Evolutionary conservation across 2,329 filamentous ascomycete genomes (phyloP).

Genomic region (Aspergillus uvarum): DNA sequence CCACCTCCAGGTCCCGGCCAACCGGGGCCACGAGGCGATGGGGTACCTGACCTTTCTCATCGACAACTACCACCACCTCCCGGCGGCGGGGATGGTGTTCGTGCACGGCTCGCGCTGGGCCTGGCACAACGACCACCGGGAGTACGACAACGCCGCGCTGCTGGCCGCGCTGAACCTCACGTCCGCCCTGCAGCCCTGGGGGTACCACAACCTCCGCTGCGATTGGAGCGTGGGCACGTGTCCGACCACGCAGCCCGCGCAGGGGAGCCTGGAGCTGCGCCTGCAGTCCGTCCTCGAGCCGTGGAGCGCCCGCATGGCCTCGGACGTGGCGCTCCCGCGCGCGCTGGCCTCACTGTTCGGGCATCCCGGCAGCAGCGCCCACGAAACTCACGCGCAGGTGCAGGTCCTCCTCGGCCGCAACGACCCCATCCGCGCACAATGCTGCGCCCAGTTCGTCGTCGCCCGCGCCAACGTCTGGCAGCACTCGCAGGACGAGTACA

Average conservation of each 20-base stretch:
- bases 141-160: constrained; percentile 48
- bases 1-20: constrained; percentile 46
- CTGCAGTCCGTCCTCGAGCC: constrained; percentile 42
- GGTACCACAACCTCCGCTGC: constrained; percentile 53
- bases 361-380: neutral
- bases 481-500: constrained; percentile 52
- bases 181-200: constrained; percentile 37
- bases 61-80: constrained; percentile 46
- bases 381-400: too few relatives aligned
- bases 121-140: constrained; percentile 47
- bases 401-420: constrained; percentile 35
- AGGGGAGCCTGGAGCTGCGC: constrained; percentile 44
- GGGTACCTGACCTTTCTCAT: constrained; percentile 50
- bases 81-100: constrained; percentile 42
- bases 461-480: constrained; percentile 49
- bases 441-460: constrained; percentile 59
- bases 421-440: constrained; percentile 50
- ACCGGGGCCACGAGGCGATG: constrained; percentile 51
- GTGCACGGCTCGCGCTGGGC: constrained; percentile 46
- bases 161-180: constrained; percentile 42
- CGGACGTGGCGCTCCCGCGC: constrained; percentile 38
- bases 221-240: constrained; percentile 52
- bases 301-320: constrained; percentile 45
- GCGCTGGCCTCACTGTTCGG: constrained; percentile 39
- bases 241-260: constrained; percentile 32